Evolutionary conservation across 306 rosid genomes (phyloP), one percentile per base, ranked within the genome.

Genomic region (Cucumis hystrix): DNA sequence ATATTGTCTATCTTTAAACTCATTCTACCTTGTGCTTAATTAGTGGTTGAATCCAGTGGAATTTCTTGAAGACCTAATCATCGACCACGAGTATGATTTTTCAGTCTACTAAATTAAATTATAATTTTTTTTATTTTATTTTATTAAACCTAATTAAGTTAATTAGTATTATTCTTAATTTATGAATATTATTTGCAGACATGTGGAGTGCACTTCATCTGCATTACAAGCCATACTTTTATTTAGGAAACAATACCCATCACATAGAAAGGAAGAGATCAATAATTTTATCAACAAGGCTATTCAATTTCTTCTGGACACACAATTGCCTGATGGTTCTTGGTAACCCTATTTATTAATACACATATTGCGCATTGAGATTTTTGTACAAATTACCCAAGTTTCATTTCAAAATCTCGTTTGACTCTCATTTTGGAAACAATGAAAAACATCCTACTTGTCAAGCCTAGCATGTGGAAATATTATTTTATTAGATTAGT

Each of bases 11-110:
- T 41, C 43, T 40, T 41, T 52, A 7, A 11, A 47, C 15, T 47
- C 13, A 17, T 54, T 33, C 18, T 25, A 1, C 20, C 10, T 39
- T 40, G 10, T 41, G 10, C 10, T 51, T 67, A 10, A 49, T 45
- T 55, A 84, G 88, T 75, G 84, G 88, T 80, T 85, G 57, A 85
- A 85, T 65, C 88, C 88, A 11, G 83, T 83, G 23, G 88, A 85
- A n/a, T 83, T 80, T 65, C 52, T 85, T 0, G 84, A 83, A 67
- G 84, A 83, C 23, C 58, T 85, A 5, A 83, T 85, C 61, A 74
- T 85, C n/a, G 86, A 85, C 72, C 70, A 83, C 28, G 81, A 83
- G 84, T 84, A 81, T 59, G 39, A 41, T 28, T 41, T 41, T 41
- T 40, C 47, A 41, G 8, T 41, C 47, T 41, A 7, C 47, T 41